phyloP scores from a whole-genome alignment of 768 basidiomycete genomes.

The Sporobolomyces pararoseus region DNA sequence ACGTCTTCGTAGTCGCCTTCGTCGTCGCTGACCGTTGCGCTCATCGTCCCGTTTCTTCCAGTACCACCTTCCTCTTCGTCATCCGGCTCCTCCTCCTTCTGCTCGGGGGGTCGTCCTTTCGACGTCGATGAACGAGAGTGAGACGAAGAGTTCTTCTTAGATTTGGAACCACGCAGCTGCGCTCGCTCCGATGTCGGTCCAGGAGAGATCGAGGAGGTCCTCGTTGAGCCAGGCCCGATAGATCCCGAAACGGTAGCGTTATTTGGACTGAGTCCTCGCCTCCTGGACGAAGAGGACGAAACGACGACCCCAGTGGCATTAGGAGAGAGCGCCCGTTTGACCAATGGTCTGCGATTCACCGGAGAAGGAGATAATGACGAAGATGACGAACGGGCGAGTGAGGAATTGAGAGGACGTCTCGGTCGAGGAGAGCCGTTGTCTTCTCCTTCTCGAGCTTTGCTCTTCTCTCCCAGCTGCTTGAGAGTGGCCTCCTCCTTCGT shows the following conservation, averaged over 20 bases:
- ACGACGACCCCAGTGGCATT: background rate
- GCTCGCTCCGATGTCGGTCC: background rate
- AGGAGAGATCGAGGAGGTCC: slow-evolving; percentile 6
- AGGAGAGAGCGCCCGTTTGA: background rate
- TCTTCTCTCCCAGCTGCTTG: too few species aligned
- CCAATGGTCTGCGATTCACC: background rate
- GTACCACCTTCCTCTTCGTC: slow-evolving; percentile 1
- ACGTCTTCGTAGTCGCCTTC: background rate
- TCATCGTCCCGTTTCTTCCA: slow-evolving; percentile 4
- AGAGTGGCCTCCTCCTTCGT: background rate
- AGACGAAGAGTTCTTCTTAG: too few species aligned
- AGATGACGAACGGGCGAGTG: background rate
- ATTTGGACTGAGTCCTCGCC: background rate
- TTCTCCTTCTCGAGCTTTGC: background rate
- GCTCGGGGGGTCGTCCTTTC: background rate
- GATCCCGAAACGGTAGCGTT: background rate
- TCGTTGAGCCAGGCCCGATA: background rate
- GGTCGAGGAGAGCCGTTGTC: background rate
- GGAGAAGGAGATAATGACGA: slow-evolving; percentile 18
- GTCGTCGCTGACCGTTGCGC: slow-evolving; percentile 4
- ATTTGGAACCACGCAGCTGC: background rate
- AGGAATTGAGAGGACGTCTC: background rate
- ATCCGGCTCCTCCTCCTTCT: background rate
- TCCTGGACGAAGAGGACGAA: background rate
- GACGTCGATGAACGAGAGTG: too few species aligned